Evolutionary conservation across 73 alveolate species (phyloP).

Genomic region (Effrenium voratum): DNA sequence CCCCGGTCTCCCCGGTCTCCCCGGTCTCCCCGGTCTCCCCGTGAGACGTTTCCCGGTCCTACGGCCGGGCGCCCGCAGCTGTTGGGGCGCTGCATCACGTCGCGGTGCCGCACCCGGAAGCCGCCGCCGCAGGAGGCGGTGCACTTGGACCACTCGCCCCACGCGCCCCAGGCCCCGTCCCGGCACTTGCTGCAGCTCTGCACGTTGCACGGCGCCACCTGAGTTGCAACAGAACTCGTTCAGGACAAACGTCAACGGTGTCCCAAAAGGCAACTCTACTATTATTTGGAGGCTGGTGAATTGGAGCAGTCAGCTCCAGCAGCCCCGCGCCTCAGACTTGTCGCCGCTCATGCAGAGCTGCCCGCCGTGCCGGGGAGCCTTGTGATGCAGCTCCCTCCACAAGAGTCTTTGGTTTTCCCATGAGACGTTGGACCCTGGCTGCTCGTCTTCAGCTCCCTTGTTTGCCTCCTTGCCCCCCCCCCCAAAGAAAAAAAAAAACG

Average conservation of each 20-base stretch:
- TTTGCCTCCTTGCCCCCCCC: not conserved
- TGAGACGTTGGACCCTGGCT: not conserved
- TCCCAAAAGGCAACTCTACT: not conserved
- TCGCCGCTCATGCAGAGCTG: constrained; percentile 50
- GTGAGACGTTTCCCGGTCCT: no score
- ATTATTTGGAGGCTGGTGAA: not conserved
- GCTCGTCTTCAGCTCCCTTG: not conserved
- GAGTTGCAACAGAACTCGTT: not conserved
- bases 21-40: no score
- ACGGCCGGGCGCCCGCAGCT: constrained; percentile 81
- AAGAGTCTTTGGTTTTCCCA: not conserved
- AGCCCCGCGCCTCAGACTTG: constrained; percentile 48
- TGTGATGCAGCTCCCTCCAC: not conserved
- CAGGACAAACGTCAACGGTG: not conserved
- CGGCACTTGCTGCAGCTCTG: constrained; percentile 54
- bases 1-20: no score
- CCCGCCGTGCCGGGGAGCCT: constrained; percentile 90
- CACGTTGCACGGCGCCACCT: constrained; percentile 82
- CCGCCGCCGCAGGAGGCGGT: constrained; percentile 74
- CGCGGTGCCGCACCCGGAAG: constrained; percentile 85
- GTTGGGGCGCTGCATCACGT: constrained; percentile 91
- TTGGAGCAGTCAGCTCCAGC: not conserved
- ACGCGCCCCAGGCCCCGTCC: constrained; percentile 85
- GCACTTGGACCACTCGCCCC: constrained; percentile 92
- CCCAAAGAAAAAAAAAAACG: not conserved